These are phyloP conservation scores for Fusarium siculi DNA, from an alignment of 2,329 filamentous ascomycete genomes.

Conservation along the genomic window DNA sequence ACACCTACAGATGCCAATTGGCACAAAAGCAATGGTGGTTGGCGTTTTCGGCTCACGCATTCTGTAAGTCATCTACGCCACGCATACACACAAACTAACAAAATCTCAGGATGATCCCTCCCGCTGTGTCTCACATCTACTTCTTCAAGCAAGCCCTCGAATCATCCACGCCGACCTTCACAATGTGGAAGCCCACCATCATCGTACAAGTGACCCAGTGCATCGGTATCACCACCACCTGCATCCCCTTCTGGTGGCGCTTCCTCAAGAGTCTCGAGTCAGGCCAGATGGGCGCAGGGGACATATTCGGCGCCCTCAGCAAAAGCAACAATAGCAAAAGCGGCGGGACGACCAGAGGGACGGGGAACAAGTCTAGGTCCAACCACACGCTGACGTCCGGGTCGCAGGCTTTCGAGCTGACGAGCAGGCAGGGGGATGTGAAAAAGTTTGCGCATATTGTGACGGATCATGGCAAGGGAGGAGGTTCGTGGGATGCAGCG, in stretches of 20 bases:
- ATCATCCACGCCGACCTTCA: neutral
- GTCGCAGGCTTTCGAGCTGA: conserved; percentile 11
- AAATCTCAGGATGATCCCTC: neutral
- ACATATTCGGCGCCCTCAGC: neutral
- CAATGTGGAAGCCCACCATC: conserved; percentile 12
- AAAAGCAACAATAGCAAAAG: conserved; percentile 15
- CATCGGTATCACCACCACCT: conserved; percentile 10
- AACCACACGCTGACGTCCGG: conserved; percentile 2
- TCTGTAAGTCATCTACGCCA: neutral
- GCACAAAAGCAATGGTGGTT: conserved; percentile 7
- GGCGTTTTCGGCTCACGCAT: conserved; percentile 10
- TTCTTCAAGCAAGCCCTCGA: neutral
- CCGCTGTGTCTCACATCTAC: conserved; percentile 2
- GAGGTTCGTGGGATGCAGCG: conserved; percentile 5
- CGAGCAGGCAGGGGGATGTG: neutral
- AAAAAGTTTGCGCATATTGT: conserved; percentile 8
- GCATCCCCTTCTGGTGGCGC: conserved; percentile 16
- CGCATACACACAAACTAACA: neutral
- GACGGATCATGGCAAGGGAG: conserved; percentile 1
- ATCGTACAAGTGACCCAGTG: conserved; percentile 15
- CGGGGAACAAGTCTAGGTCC: neutral
- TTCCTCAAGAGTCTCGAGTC: conserved; percentile 18
- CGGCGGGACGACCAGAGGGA: neutral
- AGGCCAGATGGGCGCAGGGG: conserved; percentile 7
- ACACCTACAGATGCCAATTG: neutral